Conservation (phyloP, 345 rosid species). For the Schrenkiella parvula region DNA sequence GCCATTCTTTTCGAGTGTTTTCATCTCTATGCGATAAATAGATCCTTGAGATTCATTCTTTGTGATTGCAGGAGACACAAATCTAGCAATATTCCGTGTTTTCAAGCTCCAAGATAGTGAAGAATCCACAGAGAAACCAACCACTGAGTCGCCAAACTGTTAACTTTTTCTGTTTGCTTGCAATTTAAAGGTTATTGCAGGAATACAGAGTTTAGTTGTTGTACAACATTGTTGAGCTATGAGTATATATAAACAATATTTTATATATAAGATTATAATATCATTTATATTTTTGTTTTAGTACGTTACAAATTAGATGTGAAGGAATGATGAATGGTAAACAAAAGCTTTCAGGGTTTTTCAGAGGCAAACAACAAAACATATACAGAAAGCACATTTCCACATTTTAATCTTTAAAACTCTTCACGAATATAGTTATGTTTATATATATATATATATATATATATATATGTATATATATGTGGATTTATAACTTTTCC, state of each 20-base stretch:
- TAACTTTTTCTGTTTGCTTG: neutral
- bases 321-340: conserved; percentile 9
- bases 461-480: neutral
- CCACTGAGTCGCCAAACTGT: conserved; percentile 12
- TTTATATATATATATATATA: neutral
- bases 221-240: conserved; percentile 1
- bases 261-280: neutral
- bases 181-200: neutral
- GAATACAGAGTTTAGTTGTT: neutral
- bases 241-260: neutral
- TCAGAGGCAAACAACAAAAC: conserved; percentile 11
- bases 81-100: conserved; percentile 71
- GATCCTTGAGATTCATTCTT: neutral
- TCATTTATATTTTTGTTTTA: neutral
- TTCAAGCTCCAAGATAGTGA: conserved; percentile 49
- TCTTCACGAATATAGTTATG: neutral
- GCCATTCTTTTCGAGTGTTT: neutral
- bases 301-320: conserved; percentile 29
- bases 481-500: neutral
- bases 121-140: conserved; percentile 34
- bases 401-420: neutral
- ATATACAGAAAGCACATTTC: conserved; percentile 24
- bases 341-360: conserved; percentile 26
- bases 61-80: conserved; percentile 51
- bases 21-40: neutral